phyloP scores from a whole-genome alignment of 139 green algal species.

The Chlorella sp. region DNA sequence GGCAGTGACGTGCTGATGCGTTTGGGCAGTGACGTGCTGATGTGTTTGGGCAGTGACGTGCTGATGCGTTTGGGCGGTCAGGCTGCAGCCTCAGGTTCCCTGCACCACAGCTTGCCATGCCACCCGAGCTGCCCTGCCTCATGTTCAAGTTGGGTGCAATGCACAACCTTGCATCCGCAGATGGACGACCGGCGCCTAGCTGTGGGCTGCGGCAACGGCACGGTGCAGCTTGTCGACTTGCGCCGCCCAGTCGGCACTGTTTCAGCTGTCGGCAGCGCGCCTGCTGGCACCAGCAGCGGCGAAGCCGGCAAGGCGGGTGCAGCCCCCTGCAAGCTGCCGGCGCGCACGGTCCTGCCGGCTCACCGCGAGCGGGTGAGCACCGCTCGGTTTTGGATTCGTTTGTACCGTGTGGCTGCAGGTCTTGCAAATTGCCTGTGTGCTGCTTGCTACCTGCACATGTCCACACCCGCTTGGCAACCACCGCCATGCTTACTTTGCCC shows the following conservation, averaged over 20 bases:
- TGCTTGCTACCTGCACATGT: background rate
- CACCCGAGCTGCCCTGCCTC: background rate
- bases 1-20: background rate
- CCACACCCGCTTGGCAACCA: background rate
- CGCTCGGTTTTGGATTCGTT: too few species aligned
- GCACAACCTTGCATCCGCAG: background rate
- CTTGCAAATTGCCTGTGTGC: background rate
- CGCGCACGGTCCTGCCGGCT: background rate
- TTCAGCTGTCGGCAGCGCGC: background rate
- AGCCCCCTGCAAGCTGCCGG: background rate
- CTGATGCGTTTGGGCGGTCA: background rate
- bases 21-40: background rate
- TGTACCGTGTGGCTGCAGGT: background rate
- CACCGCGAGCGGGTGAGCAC: slow-evolving; percentile 23
- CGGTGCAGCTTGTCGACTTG: slow-evolving; percentile 10
- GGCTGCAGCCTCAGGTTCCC: background rate
- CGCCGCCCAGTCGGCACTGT: background rate
- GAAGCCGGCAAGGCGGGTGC: background rate
- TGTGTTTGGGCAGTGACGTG: background rate
- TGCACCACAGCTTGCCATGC: background rate
- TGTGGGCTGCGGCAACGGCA: slow-evolving; percentile 24
- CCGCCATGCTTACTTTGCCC: background rate
- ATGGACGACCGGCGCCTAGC: slow-evolving; percentile 15
- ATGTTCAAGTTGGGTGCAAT: background rate
- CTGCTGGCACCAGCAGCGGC: background rate